Evolutionary conservation across 768 basidiomycete species (phyloP), one percentile per base, ranked within the genome.

Genomic region (Boletus sp.): DNA sequence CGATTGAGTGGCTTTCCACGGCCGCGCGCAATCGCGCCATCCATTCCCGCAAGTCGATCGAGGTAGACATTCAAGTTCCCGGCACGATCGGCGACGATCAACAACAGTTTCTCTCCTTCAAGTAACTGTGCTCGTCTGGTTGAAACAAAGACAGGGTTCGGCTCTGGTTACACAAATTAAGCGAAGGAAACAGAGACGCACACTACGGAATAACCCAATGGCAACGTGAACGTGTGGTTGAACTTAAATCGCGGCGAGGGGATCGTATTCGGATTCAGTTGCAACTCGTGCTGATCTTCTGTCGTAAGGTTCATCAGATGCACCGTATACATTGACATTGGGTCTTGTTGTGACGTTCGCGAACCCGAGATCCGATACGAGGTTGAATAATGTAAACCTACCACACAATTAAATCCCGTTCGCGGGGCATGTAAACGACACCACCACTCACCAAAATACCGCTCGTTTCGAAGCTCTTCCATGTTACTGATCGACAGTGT

Each of bases 41-140:
- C 66, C 7, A 83, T 66, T 11, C 39, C 53, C 2, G 53, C 35
- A 1, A 75, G 51, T 0, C 30, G 25, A 1, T 81, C 81, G 17
- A 78, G 55, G 50, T 70, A 82, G 3, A 83, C 62, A 21, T 51
- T 60, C 15, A 79, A 34, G 32, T 70, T 64, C 8, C 72, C 74
- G 1, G 43, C 23, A 7, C 62, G 54, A 58, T 77, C 73, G 8
- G 74, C 67, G 6, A 77, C 53, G 1, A 83, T 65, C 4, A 82
- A 60, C 10, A 83, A 63, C 4, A 79, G 67, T 35, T 63, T 75
- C n/a, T 71, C 70, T 17, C 69, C 64, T 15, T 70, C 69, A 19
- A 82, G 69, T 1, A 81, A 35, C 49, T 82, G 80, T 0, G 64
- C 61, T n/a, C 70, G 66, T 35, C 76, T 77, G 27, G 2, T 47